Evolutionary conservation across 805 yeast species (phyloP).

Genomic region (Metschnikowia sp.): DNA sequence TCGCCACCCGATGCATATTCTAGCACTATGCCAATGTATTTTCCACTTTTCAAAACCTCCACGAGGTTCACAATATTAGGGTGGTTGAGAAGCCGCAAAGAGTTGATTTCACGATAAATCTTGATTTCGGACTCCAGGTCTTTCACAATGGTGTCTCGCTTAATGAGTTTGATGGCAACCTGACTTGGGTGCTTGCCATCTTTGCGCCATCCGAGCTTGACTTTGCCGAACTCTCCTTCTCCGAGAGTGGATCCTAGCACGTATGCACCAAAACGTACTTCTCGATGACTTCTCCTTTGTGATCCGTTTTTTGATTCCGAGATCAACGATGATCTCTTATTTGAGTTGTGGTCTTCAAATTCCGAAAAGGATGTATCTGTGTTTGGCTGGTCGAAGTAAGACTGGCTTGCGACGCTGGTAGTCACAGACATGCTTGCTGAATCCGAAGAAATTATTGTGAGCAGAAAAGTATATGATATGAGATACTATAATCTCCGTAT

Average conservation of each 20-base stretch:
- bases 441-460: background rate
- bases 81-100: constrained; percentile 78
- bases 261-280: constrained; percentile 85
- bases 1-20: constrained; percentile 99
- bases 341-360: constrained; percentile 3
- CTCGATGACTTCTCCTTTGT: constrained; percentile 41
- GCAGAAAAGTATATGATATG: background rate
- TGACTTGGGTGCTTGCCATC: constrained; percentile 75
- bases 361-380: constrained; percentile 7
- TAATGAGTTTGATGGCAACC: constrained; percentile 90
- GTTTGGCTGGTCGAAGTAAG: constrained; percentile 6
- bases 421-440: constrained; percentile 4
- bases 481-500: too few relatives aligned
- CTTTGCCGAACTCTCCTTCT: constrained; percentile 98
- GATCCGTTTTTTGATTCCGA: background rate
- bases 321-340: constrained; percentile 3
- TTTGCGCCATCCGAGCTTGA: constrained; percentile 92
- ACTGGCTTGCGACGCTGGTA: constrained; percentile 8
- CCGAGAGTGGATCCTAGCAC: constrained; percentile 91
- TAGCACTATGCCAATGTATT: constrained; percentile 91
- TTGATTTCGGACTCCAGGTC: constrained; percentile 84
- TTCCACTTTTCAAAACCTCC: constrained; percentile 90
- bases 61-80: constrained; percentile 91
- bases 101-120: constrained; percentile 90
- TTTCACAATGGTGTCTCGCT: constrained; percentile 82